Evolutionary conservation across 192 early-diverging fungal genomes (phyloP), one percentile per base, ranked within the genome.

Genomic region (Blastocladiella britannica): DNA sequence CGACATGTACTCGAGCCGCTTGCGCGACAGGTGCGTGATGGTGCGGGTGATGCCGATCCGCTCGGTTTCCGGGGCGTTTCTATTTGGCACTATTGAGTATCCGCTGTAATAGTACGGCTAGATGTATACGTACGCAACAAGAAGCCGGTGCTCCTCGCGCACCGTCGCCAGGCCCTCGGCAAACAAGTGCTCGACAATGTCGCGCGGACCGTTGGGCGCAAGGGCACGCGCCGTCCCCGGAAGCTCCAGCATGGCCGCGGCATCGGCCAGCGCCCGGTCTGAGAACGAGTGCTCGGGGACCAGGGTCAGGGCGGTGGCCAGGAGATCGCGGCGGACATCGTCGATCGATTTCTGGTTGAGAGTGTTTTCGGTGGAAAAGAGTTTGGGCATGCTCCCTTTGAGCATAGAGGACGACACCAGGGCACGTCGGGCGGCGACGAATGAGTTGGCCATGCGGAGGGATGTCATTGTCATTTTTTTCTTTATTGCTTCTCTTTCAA

Each of bases 211-310:
- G 3, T 71, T 63, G 1, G 72, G 68, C 47, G 78, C 80, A 27
- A 88, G 62, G 12, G 84, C 84, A 52, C 87, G 84, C 7, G 78
- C 70, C 53, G 84, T 76, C 4, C 77, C 62, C 18, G 86, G 79
- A 58, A 81, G 82, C 26, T 84, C 87, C 28, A 86, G 67, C 8
- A 70, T 70, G 28, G 69, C 64, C 56, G 84, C 78, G 12, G 80
- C 89, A 8, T 70, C 72, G 5, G 63, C 58, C 0, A 95, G 61
- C 1, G 82, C 75, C 22, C 73, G 58, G n/a, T 67, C 69, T 0
- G 84, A 79, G 87, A 87, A 95, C 26, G 89, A 89, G 59, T 79
- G 55, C 54, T 70, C 47, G 30, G 80, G 72, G 1, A 92, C 85
- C 58, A 79, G 74, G 26, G 67, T 61, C 37, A 92, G 63, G 0